These are phyloP conservation scores for Corchorus capsularis DNA, from an alignment of 345 rosid species.

Conservation along the genomic window DNA sequence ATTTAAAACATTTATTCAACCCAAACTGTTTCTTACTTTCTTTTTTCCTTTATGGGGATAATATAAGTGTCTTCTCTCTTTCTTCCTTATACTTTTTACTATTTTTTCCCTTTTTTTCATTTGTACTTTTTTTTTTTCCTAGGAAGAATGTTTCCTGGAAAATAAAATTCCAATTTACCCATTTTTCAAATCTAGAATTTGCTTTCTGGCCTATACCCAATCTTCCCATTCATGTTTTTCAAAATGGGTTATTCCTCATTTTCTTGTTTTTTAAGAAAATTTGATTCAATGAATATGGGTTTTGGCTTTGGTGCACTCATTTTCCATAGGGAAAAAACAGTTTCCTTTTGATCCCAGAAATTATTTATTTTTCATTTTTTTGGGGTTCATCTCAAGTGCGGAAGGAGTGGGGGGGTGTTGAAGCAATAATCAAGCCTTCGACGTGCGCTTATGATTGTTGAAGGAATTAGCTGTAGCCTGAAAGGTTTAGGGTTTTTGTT, in stretches of 20 bases:
- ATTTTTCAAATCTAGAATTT: background rate
- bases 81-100: background rate
- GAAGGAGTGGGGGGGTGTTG: conserved; percentile 29
- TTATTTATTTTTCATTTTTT: background rate
- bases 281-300: background rate
- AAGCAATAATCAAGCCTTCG: conserved; percentile 41
- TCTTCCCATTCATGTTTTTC: background rate
- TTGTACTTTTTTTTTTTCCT: background rate
- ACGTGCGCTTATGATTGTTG: conserved; percentile 52
- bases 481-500: conserved; percentile 55
- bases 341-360: conserved; percentile 5
- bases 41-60: background rate
- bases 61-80: background rate
- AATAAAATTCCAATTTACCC: background rate
- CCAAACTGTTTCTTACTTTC: background rate
- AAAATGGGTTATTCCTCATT: background rate
- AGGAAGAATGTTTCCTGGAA: conserved; percentile 2
- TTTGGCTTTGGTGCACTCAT: background rate
- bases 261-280: background rate
- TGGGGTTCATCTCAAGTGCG: conserved; percentile 22
- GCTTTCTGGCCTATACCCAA: background rate
- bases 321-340: background rate
- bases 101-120: background rate
- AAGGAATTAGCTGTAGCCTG: conserved; percentile 22
- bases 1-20: too few relatives aligned